Conservation (phyloP, 768 basidiomycete genomes). For the Rhodotorula diobovata region DNA sequence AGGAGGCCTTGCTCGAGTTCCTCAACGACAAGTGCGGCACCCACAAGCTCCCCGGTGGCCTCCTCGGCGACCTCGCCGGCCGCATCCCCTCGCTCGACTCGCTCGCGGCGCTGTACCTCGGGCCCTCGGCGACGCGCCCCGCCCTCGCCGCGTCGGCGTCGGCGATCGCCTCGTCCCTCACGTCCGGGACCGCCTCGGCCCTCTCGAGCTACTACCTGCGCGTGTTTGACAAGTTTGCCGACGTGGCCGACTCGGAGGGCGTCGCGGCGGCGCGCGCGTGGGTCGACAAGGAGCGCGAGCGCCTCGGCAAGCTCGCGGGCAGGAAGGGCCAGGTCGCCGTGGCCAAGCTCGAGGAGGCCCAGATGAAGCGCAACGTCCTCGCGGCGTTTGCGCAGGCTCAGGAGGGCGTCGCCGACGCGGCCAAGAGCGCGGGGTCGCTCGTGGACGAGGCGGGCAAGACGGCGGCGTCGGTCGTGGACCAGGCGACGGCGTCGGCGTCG, state of each 20-base stretch:
- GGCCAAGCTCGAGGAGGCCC: conserved; percentile 84
- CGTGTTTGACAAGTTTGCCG: conserved; percentile 81
- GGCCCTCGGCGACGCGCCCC: conserved; percentile 54
- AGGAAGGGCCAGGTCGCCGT: conserved; percentile 63
- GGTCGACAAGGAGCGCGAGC: conserved; percentile 74
- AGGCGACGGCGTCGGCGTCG: background rate
- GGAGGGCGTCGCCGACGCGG: background rate
- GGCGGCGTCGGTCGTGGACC: no score
- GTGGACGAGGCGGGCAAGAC: no score
- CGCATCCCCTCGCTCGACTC: conserved; percentile 70
- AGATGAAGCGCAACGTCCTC: conserved; percentile 80
- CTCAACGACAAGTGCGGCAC: conserved; percentile 85
- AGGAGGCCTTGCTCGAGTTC: conserved; percentile 69
- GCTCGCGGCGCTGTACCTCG: conserved; percentile 70
- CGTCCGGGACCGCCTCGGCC: conserved; percentile 4
- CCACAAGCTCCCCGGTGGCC: conserved; percentile 73
- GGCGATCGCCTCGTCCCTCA: conserved; percentile 53
- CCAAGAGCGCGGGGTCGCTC: background rate
- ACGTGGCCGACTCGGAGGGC: conserved; percentile 46
- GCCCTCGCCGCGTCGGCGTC: conserved; percentile 65
- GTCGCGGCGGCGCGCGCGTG: conserved; percentile 54
- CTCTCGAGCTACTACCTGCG: conserved; percentile 71
- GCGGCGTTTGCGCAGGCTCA: conserved; percentile 14
- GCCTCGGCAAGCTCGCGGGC: conserved; percentile 49
- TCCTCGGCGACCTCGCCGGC: conserved; percentile 71